phyloP scores from a whole-genome alignment of 257 asterid species.

The Solanum raphanifolium region DNA sequence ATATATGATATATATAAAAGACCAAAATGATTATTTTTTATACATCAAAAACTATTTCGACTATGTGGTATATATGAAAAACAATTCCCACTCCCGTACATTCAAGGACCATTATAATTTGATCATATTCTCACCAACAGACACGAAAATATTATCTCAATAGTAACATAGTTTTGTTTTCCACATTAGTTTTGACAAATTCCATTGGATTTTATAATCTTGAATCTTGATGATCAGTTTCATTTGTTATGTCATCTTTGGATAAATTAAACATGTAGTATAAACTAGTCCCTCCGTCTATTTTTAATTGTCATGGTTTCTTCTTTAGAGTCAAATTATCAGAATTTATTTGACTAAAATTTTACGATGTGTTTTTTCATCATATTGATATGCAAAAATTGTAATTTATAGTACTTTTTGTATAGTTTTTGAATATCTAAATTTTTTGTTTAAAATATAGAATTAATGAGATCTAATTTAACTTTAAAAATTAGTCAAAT shows the following conservation, averaged over 20 bases:
- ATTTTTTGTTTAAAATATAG: no score
- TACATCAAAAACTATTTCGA: background rate
- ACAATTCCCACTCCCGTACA: background rate
- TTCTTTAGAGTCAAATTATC: no score
- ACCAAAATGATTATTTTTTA: background rate
- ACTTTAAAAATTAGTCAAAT: no score
- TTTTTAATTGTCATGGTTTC: no score
- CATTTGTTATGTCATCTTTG: background rate
- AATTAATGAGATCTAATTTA: no score
- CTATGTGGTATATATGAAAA: background rate
- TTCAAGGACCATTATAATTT: background rate
- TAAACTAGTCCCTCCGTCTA: rapidly evolving
- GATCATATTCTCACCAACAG: background rate
- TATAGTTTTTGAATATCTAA: no score
- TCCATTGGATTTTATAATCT: background rate
- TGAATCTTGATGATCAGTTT: background rate
- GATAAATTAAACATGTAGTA: background rate
- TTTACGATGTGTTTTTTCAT: no score
- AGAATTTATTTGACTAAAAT: no score
- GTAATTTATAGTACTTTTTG: no score
- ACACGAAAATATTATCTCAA: background rate
- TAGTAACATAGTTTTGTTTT: background rate
- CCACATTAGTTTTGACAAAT: background rate
- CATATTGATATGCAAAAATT: no score
- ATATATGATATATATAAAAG: background rate